Base-by-base conservation (phyloP, 306 rosid genomes). In the Vicia villosa region DNA sequence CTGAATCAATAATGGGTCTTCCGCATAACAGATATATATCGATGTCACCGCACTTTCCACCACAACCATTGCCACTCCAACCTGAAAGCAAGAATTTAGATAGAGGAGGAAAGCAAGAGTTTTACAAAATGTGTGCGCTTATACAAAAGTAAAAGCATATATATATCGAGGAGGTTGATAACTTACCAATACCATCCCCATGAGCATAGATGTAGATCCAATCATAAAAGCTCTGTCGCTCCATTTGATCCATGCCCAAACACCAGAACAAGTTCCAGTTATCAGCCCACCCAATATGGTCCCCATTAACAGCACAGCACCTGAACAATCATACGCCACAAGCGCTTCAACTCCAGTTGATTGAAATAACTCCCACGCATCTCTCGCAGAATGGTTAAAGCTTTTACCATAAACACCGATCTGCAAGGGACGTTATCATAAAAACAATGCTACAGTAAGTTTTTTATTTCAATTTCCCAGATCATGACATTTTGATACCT, bases 21-120 rank as follows among this genome's bases (percentile, higher is more conserved):
- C 99, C 8, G 99, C 99, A 56, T 91, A 95, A 73, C 99, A 95
- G 5, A 95, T 89, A 42, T 95, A 95, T 66, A 95, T 91, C 28
- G 96, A 95, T 51, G 99, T 95, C 69, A 91, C 97, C 0, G 99
- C 97, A 73, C 99, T 89, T 82, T 95, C 99, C 80, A 95, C 99
- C 74, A 91, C 95, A 57, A 86, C 99, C 90, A 91, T 91, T 43
- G 97, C 99, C 68, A 91, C 40, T 73, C 99, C 99, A 77, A 91
- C 92, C 99, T 95, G 86, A 61, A 70, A 56, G n/a, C 21, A 51
- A 6, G 11, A 9, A n/a, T 51, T 51, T 10, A 3, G 28, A 51
- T 28, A 28, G 32, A 28, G 32, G 28, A 1, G 57, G 28, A 51
- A 51, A 51, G 30, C 3, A 9, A 20, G 30, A 50, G 14, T 50